Evolutionary conservation across 768 basidiomycete genomes (phyloP), one percentile per base, ranked within the genome.

Genomic region (Melanogaster broomeanus): DNA sequence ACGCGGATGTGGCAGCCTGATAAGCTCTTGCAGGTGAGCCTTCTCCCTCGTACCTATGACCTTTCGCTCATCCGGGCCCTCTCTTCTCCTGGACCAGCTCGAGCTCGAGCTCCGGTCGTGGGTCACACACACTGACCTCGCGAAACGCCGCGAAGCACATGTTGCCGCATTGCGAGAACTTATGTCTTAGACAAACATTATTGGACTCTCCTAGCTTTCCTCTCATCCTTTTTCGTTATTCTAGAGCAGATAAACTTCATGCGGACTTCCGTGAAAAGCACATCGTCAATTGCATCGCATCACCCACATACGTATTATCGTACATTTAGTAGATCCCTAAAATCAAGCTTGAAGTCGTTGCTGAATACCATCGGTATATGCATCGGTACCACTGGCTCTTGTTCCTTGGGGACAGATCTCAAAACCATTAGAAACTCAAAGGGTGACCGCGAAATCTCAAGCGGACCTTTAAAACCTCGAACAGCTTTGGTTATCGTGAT

Each of bases 1-100:
- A 93, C 90, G 12, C 77, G 93, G 52, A 87, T 95, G 82, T 98
- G 95, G 91, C 85, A 93, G 55, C 85, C 92, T 0, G 94, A 96
- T 65, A 89, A 86, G 65, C 74, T 99, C 2, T 74, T 98, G 31
- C 90, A 90, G 79, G 96, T 96, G 53, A 22, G 51, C 45, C 1
- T 34, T 12, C 9, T 7, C 4, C 11, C 2, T 30, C 35, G 35
- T 37, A 37, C 13, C 16, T 10, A 19, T 18, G n/a, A n/a, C 35
- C 9, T 13, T 6, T 31, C 18, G 21, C 10, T 30, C n/a, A 21
- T n/a, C 31, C 3, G 7, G 33, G n/a, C 35, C 18, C 47, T 34
- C 10, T 42, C 39, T 4, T 18, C 10, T 16, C 2, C 13, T 13
- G 28, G 4, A 5, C 3, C 55, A 87, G 85, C 61, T 78, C 37